phyloP scores from a whole-genome alignment of 208 protist genomes.

The Trypanosoma caninum region DNA sequence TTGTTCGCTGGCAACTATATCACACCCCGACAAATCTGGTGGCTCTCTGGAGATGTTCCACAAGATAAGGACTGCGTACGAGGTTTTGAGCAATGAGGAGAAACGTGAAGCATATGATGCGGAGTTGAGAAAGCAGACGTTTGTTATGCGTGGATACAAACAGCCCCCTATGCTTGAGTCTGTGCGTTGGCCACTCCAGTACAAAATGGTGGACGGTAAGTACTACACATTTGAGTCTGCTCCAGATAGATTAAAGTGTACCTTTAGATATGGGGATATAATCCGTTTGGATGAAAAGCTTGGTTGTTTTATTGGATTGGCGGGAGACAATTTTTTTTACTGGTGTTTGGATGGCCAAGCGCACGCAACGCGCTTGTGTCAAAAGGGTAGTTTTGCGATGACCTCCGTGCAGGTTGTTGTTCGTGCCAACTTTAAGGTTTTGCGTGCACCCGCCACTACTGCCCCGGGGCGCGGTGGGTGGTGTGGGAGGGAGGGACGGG shows the following conservation, averaged over 20 bases:
- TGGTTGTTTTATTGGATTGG: conserved; percentile 78
- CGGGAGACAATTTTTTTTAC: conserved; percentile 67
- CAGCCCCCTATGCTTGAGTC: conserved; percentile 38
- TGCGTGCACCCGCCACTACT: too few relatives aligned
- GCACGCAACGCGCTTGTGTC: conserved; percentile 63
- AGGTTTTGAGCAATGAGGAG: conserved; percentile 91
- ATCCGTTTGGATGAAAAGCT: conserved; percentile 43
- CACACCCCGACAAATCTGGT: conserved; percentile 82
- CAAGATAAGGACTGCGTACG: conserved; percentile 93
- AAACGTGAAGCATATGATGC: conserved; percentile 94
- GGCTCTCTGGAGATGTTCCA: conserved; percentile 84
- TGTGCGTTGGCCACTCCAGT: conserved; percentile 41
- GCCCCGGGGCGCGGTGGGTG: too few relatives aligned
- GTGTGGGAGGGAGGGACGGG: too few relatives aligned
- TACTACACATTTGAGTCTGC: conserved; percentile 82
- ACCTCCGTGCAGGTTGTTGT: conserved; percentile 45
- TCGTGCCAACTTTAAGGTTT: conserved; percentile 48
- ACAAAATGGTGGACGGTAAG: conserved; percentile 52
- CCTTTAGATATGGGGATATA: conserved; percentile 75
- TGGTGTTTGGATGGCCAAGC: conserved; percentile 54
- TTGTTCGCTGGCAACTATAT: conserved; percentile 59
- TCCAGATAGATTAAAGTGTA: conserved; percentile 49
- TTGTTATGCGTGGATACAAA: conserved; percentile 51
- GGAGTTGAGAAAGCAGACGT: conserved; percentile 26
- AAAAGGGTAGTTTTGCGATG: conserved; percentile 60